Percentiles rank a stretch among this genome's conserved stretches.
These are phyloP conservation scores for Selaginella tamariscina DNA, from an alignment of 75 land plant genomes.

Conservation along the genomic window DNA sequence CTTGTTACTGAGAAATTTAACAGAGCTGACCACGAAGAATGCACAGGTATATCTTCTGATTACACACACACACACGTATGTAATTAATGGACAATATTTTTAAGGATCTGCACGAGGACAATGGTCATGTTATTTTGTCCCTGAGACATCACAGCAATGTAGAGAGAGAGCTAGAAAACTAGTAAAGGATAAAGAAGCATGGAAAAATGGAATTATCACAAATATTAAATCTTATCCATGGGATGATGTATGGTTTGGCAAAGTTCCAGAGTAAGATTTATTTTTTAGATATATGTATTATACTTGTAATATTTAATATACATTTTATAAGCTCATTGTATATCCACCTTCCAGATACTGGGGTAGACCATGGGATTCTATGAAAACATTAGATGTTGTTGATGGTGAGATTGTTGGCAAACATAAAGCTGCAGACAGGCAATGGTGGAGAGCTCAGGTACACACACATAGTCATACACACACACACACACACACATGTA, in stretches of 20 bases:
- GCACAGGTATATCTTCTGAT: constrained; percentile 48
- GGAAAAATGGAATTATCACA: constrained; percentile 47
- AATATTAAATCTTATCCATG: constrained; percentile 43
- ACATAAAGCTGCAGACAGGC: constrained; percentile 58
- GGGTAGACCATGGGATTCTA: constrained; percentile 68
- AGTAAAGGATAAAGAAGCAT: constrained; percentile 35
- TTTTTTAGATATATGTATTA: no score
- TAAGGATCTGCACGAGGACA: constrained; percentile 40
- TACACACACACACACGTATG: no score
- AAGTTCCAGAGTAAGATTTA: constrained; percentile 47
- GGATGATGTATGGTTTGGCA: constrained; percentile 54
- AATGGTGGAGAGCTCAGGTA: constrained; percentile 94
- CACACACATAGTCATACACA: no score
- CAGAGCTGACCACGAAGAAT: constrained; percentile 78
- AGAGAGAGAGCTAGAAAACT: constrained; percentile 47
- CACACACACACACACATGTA: no score
- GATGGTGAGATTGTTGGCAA: constrained; percentile 39
- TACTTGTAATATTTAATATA: no score
- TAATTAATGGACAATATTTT: not conserved
- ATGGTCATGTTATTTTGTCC: constrained; percentile 82
- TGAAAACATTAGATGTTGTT: constrained; percentile 76
- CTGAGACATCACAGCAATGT: constrained; percentile 68
- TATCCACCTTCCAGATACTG: no score
- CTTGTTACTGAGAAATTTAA: constrained; percentile 66
- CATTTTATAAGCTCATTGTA: no score